phyloP scores from a whole-genome alignment of 257 asterid genomes.

The Solanum paucissectum region DNA sequence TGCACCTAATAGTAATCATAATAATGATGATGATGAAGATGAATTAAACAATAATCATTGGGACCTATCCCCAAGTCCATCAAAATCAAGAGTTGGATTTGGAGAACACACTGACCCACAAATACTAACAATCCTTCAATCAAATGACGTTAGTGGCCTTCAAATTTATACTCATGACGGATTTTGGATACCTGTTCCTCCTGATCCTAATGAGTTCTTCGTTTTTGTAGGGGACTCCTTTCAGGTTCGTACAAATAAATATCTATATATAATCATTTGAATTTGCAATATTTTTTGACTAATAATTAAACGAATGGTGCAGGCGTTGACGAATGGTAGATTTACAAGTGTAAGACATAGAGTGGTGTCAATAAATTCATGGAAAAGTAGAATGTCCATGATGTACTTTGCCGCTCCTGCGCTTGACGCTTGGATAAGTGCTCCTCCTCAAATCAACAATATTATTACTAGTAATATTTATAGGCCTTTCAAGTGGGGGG shows the following conservation, averaged over 20 bases:
- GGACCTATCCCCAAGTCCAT: not conserved
- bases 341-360: slow-evolving; percentile 59
- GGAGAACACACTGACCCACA: slow-evolving; percentile 90
- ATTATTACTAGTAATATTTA: slow-evolving; percentile 14
- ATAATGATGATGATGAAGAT: not conserved
- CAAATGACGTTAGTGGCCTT: slow-evolving; percentile 70
- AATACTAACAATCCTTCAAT: slow-evolving; percentile 49
- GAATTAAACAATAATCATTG: not conserved
- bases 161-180: slow-evolving; percentile 44
- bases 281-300: not conserved
- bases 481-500: slow-evolving; percentile 59
- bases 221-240: slow-evolving; percentile 65
- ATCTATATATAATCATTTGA: too few species aligned
- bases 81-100: slow-evolving; percentile 46
- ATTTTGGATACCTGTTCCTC: slow-evolving; percentile 53
- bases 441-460: slow-evolving; percentile 19
- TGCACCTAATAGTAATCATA: not conserved
- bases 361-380: slow-evolving; percentile 28
- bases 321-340: slow-evolving; percentile 64
- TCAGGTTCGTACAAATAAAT: slow-evolving; percentile 3
- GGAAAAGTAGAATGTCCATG: slow-evolving; percentile 45
- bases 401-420: slow-evolving; percentile 73
- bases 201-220: slow-evolving; percentile 42
- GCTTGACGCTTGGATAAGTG: slow-evolving; percentile 22
- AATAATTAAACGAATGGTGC: not conserved